phyloP scores from a whole-genome alignment of 257 asterid genomes.

The Fraxinus americana region DNA sequence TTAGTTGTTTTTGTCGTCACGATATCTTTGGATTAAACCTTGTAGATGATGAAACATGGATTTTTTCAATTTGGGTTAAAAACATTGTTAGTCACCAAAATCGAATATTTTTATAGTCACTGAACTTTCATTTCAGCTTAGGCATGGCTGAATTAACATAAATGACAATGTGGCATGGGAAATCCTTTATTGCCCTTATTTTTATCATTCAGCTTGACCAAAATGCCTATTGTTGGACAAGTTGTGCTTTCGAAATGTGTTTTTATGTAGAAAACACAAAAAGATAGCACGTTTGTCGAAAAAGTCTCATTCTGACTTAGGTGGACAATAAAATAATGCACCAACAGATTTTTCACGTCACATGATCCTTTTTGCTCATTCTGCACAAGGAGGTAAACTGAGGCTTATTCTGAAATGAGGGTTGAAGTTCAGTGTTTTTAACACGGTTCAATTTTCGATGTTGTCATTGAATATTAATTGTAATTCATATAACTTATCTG shows the following conservation, averaged over 20 bases:
- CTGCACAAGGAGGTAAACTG: neutral
- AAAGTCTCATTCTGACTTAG: neutral
- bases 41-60: neutral
- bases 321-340: neutral
- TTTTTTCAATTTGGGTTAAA: neutral
- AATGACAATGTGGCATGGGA: neutral
- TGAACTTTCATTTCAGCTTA: neutral
- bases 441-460: neutral
- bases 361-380: neutral
- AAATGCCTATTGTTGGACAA: neutral
- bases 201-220: neutral
- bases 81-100: too few relatives aligned
- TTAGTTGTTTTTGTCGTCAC: neutral
- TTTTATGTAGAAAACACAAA: neutral
- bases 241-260: neutral
- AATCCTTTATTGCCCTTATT: neutral
- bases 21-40: neutral
- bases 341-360: neutral
- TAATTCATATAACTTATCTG: slow-evolving; percentile 10
- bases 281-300: neutral
- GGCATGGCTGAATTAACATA: neutral
- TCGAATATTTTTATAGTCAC: neutral
- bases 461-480: neutral
- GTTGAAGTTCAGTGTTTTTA: neutral
- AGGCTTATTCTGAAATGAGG: neutral